Percentiles rank a stretch among this genome's conserved stretches.
Evolutionary conservation across 2,329 filamentous ascomycete species (phyloP).

Genomic region (Xylaria arbuscula): DNA sequence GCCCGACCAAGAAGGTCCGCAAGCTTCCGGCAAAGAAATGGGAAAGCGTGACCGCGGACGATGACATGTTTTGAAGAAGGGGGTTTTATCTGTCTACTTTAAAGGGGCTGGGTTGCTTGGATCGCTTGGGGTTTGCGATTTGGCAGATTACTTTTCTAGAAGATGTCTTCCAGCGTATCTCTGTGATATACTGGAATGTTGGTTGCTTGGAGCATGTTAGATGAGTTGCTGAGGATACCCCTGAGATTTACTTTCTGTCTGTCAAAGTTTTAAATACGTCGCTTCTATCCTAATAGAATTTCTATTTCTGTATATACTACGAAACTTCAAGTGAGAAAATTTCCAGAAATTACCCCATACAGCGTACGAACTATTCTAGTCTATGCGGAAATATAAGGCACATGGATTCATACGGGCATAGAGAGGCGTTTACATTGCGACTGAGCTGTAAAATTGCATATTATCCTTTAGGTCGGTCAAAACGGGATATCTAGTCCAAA

Average conservation of each 20-base stretch:
- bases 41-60: slow-evolving; percentile 55
- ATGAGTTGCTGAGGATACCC: slow-evolving; percentile 36
- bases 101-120: background rate
- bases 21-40: slow-evolving; percentile 61
- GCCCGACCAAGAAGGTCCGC: slow-evolving; percentile 65
- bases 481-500: too few species aligned
- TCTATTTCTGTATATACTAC: slow-evolving; percentile 7
- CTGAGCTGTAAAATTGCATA: too few species aligned
- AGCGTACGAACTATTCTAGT: too few species aligned
- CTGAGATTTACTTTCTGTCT: slow-evolving; percentile 25
- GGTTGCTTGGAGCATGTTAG: slow-evolving; percentile 20
- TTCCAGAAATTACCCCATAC: too few species aligned
- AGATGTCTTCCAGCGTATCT: background rate
- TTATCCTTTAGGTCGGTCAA: too few species aligned
- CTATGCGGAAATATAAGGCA: too few species aligned
- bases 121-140: background rate
- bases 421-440: too few species aligned
- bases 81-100: background rate
- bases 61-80: slow-evolving; percentile 53
- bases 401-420: too few species aligned
- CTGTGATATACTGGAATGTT: slow-evolving; percentile 19
- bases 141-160: slow-evolving; percentile 9
- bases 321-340: background rate
- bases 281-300: slow-evolving; percentile 23
- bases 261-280: slow-evolving; percentile 14